A percentile compares a stretch with the other conserved stretches of the same genome.
These are phyloP conservation scores for Colletotrichum euphorbiae DNA, from an alignment of 2,329 filamentous ascomycete species.

Conservation along the genomic window DNA sequence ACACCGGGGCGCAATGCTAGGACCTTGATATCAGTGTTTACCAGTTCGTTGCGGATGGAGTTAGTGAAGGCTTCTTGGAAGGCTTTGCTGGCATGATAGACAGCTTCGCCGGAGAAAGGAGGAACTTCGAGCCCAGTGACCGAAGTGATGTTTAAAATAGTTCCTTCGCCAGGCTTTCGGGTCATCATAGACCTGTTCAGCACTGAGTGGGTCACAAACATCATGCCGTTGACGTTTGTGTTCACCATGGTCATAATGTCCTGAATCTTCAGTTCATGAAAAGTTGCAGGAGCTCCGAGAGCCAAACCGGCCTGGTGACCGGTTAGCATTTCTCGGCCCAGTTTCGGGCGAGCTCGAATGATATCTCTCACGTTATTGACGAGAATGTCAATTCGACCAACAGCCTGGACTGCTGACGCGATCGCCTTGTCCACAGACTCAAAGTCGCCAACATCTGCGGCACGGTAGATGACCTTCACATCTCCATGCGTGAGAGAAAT, in stretches of 20 bases:
- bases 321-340: background rate
- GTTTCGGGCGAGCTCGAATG: background rate
- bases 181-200: slow-evolving; percentile 57
- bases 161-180: slow-evolving; percentile 49
- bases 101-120: slow-evolving; percentile 60
- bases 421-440: slow-evolving; percentile 49
- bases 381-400: slow-evolving; percentile 56
- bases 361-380: slow-evolving; percentile 54
- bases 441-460: slow-evolving; percentile 48
- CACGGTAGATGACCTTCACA: slow-evolving; percentile 28
- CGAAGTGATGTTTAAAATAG: slow-evolving; percentile 61
- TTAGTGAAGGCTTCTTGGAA: slow-evolving; percentile 62
- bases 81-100: slow-evolving; percentile 61
- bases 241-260: slow-evolving; percentile 58
- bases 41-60: slow-evolving; percentile 59
- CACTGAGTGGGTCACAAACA: slow-evolving; percentile 58
- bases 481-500: slow-evolving; percentile 37
- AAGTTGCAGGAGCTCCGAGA: slow-evolving; percentile 56
- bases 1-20: slow-evolving; percentile 58
- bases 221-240: slow-evolving; percentile 61
- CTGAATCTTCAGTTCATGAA: slow-evolving; percentile 54
- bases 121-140: slow-evolving; percentile 59
- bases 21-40: slow-evolving; percentile 59
- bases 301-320: slow-evolving; percentile 55
- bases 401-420: slow-evolving; percentile 45